Conservation (phyloP, 208 protist species). For the Wallacemonas collosoma region DNA sequence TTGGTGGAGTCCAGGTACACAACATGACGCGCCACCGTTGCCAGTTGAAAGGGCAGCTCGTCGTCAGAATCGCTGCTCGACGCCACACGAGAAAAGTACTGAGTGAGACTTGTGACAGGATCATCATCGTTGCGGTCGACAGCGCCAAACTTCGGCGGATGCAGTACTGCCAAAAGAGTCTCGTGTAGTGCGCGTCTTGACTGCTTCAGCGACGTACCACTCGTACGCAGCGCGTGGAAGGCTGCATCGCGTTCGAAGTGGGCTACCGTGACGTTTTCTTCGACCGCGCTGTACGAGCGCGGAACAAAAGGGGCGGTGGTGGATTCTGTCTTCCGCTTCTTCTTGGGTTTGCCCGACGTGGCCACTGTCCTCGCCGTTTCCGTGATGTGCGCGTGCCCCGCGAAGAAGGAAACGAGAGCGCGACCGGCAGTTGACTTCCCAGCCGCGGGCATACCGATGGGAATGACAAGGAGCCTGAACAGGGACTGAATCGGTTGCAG, state of each 20-base stretch:
- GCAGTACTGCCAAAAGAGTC: constrained; percentile 18
- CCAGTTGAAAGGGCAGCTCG: neutral
- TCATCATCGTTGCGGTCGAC: too few species aligned
- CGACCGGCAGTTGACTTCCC: constrained; percentile 32
- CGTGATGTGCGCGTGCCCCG: neutral
- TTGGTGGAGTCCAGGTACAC: constrained; percentile 59
- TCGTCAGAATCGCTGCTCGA: neutral
- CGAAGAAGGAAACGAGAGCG: constrained; percentile 24
- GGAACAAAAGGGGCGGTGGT: constrained; percentile 11
- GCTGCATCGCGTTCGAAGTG: constrained; percentile 39
- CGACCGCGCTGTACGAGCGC: constrained; percentile 17
- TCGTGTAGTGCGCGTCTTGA: constrained; percentile 29
- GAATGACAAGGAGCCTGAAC: constrained; percentile 29
- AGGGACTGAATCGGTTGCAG: constrained; percentile 8
- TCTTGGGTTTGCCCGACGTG: neutral
- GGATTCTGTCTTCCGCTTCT: neutral
- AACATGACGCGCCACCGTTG: neutral
- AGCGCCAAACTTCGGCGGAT: too few species aligned
- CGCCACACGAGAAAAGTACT: neutral
- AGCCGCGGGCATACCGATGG: constrained; percentile 31
- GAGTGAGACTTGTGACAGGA: too few species aligned
- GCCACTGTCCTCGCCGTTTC: neutral
- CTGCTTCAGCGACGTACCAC: constrained; percentile 16
- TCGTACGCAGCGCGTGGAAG: constrained; percentile 5
- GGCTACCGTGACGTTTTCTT: neutral